Conservation (phyloP, 1,139 yeast genomes). For the Hanseniaspora gamundiae region DNA sequence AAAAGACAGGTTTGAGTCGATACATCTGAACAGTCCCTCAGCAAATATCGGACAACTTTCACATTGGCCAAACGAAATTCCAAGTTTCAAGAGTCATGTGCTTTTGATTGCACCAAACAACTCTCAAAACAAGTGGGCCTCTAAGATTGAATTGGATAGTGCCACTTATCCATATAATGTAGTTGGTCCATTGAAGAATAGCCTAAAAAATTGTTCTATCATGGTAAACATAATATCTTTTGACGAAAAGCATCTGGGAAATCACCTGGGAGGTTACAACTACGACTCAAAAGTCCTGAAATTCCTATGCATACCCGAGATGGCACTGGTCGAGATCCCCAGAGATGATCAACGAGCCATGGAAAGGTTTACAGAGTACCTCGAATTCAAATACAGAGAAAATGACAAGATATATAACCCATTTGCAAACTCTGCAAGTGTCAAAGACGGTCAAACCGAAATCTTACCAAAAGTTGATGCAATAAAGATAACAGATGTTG, state of each 20-base stretch:
- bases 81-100: slow-evolving; percentile 15
- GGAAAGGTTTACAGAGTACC: slow-evolving; percentile 10
- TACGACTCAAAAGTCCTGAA: slow-evolving; percentile 3
- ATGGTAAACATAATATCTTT: slow-evolving; percentile 14
- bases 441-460: neutral
- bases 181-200: slow-evolving; percentile 10
- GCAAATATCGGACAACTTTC: too few relatives aligned
- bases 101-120: slow-evolving; percentile 13
- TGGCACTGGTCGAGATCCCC: slow-evolving; percentile 6
- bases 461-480: slow-evolving; percentile 1
- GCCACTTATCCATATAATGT: slow-evolving; percentile 13
- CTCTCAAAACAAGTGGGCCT: slow-evolving; percentile 11
- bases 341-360: slow-evolving; percentile 4
- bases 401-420: neutral
- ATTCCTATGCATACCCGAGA: neutral
- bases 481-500: slow-evolving; percentile 1
- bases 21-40: too few relatives aligned
- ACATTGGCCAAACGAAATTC: slow-evolving; percentile 9
- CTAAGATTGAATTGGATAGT: slow-evolving; percentile 13
- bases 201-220: slow-evolving; percentile 8
- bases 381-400: slow-evolving; percentile 11
- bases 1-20: neutral
- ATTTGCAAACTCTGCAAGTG: neutral
- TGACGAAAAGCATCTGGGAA: neutral
- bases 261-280: neutral